Conservation (phyloP, 768 basidiomycete species). For the Naganishia onofrii region DNA sequence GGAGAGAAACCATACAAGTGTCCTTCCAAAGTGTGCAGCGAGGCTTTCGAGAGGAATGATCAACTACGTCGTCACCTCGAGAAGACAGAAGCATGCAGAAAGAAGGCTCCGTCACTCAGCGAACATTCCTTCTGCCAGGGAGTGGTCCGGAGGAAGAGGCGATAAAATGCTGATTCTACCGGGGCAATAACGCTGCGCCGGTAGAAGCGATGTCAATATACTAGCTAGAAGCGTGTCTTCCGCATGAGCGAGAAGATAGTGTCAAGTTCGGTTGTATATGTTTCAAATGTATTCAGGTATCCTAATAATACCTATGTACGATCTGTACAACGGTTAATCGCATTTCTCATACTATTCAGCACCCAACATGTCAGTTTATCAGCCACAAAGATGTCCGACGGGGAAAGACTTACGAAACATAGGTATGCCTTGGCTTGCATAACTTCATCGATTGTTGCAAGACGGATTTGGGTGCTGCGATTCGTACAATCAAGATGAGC, state of each 20-base stretch:
- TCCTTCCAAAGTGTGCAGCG: neutral
- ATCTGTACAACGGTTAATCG: slow-evolving; percentile 12
- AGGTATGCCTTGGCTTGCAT: slow-evolving; percentile 87
- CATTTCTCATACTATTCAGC: slow-evolving; percentile 16
- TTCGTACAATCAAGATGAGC: neutral
- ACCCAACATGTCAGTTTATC: neutral
- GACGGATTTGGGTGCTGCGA: slow-evolving; percentile 66
- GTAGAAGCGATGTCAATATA: neutral
- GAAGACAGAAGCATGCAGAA: slow-evolving; percentile 1
- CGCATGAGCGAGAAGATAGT: neutral
- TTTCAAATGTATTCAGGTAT: neutral
- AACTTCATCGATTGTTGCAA: slow-evolving; percentile 80
- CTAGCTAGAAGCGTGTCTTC: neutral
- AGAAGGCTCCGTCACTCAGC: slow-evolving; percentile 4
- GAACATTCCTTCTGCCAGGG: slow-evolving; percentile 15
- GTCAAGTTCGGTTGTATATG: neutral
- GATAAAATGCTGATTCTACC: neutral
- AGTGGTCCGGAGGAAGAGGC: slow-evolving; percentile 7
- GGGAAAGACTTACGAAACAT: slow-evolving; percentile 60
- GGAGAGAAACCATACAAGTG: slow-evolving; percentile 16
- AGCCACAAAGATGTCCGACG: neutral
- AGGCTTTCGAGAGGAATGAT: slow-evolving; percentile 14
- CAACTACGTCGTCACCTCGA: slow-evolving; percentile 18
- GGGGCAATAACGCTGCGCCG: neutral
- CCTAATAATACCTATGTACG: neutral